These are phyloP conservation scores for Alternaria longipes DNA, from an alignment of 2,329 filamentous ascomycete genomes.

Conservation along the genomic window DNA sequence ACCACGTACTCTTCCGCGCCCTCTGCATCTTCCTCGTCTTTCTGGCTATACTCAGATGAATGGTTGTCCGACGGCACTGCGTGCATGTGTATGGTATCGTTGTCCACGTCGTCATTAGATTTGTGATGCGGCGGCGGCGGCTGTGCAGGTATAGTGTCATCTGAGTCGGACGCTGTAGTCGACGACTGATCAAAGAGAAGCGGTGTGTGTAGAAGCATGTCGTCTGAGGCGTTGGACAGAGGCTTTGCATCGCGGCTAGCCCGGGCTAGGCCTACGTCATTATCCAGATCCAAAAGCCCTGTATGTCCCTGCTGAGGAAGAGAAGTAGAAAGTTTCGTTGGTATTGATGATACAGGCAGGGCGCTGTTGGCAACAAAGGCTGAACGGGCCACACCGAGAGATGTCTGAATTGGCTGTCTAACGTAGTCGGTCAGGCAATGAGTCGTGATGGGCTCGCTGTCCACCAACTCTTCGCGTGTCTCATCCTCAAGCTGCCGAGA, in stretches of 20 bases:
- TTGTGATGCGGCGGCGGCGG: background rate
- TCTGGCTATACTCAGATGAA: background rate
- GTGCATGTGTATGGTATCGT: background rate
- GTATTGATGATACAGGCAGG: conserved; percentile 31
- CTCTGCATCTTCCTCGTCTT: conserved; percentile 7
- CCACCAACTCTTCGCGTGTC: conserved; percentile 2
- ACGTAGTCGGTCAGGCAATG: conserved; percentile 26
- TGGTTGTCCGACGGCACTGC: background rate
- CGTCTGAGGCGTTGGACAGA: conserved; percentile 7
- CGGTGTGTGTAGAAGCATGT: background rate
- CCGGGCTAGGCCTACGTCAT: conserved; percentile 4
- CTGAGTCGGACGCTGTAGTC: background rate
- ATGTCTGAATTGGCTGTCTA: conserved; percentile 16
- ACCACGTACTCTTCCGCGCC: conserved; percentile 41
- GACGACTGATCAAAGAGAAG: background rate
- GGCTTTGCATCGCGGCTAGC: conserved; percentile 15
- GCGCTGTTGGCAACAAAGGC: conserved; percentile 47
- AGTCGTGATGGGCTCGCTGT: conserved; percentile 9
- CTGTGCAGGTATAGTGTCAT: conserved; percentile 13
- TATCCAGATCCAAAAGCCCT: conserved; percentile 16
- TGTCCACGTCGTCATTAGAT: background rate
- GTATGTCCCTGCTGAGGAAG: conserved; percentile 7
- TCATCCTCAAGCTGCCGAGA: conserved; percentile 7
- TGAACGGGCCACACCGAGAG: conserved; percentile 37
- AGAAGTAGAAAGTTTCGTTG: conserved; percentile 11